Percentiles rank a stretch among this genome's conserved stretches.
Evolutionary conservation across 176 grass and related monocot genomes (phyloP).

Genomic region (Bolboschoenus planiculmis): DNA sequence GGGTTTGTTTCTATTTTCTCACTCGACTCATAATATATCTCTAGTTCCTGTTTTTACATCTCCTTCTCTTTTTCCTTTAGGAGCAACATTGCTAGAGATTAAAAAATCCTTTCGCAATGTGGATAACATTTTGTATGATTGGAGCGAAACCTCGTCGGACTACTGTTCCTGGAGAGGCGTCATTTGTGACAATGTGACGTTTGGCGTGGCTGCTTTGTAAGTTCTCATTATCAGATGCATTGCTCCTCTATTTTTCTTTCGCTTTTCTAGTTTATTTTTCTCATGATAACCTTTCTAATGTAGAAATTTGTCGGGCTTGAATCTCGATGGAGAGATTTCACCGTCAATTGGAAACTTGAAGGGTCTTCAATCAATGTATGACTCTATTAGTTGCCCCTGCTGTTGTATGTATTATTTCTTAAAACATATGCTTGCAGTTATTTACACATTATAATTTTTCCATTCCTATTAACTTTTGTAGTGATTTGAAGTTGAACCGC

Average conservation of each 20-base stretch:
- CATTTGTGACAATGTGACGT: constrained; percentile 84
- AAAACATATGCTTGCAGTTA: background rate
- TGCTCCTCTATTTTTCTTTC: background rate
- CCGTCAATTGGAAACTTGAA: constrained; percentile 76
- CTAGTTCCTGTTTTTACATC: background rate
- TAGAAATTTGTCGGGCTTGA: constrained; percentile 84
- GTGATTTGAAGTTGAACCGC: constrained; percentile 76
- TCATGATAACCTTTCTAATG: constrained; percentile 22
- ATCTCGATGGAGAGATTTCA: constrained; percentile 91
- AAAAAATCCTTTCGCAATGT: constrained; percentile 97
- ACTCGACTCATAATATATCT: background rate
- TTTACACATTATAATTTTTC: background rate
- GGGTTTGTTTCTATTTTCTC: background rate
- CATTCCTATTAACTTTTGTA: background rate
- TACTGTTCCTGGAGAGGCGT: constrained; percentile 92
- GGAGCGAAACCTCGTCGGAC: constrained; percentile 42
- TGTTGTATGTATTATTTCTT: background rate
- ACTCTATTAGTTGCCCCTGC: background rate
- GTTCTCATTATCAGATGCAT: background rate
- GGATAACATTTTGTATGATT: constrained; percentile 88
- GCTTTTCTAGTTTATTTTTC: background rate
- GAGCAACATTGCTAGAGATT: constrained; percentile 71
- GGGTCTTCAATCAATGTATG: constrained; percentile 65
- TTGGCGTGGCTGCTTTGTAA: constrained; percentile 86
- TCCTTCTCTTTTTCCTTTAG: constrained; percentile 22